Evolutionary conservation across 352 stramenopile genomes (phyloP), one percentile per base, ranked within the genome.

Genomic region (Pythium phragmiticola): DNA sequence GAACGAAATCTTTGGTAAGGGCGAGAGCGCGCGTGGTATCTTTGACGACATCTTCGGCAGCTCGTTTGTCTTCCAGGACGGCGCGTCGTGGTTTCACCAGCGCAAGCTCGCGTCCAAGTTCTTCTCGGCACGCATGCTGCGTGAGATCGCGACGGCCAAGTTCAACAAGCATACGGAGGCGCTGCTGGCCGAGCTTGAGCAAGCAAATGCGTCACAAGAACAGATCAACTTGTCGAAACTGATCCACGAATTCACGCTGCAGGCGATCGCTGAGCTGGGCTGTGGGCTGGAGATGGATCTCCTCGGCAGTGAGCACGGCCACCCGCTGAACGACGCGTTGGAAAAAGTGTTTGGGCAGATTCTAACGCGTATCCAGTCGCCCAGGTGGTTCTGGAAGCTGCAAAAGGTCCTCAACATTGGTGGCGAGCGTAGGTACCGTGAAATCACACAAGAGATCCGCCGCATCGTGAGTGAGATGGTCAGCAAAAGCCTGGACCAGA

Each of bases 261-360:
- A 76, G 53, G 42, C 60, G 17, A 68, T 76, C 39, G 45, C 69
- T 13, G 63, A 76, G 19, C 57, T 76, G 19, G 69, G 57, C 17
- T 73, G 70, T 53, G 69, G 64, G 2, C n/a, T 70, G 12, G 11
- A 60, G 33, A 70, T 70, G 52, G 23, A 70, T 16, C 12, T 54
- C 2, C 45, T 70, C 42, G 57, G 52, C 21, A 19, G 28, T n/a
- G 16, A 21, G 7, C 30, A 66, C 5, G 47, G 33, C 36, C 64
- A 70, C 23, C 49, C 57, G 7, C 36, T 70, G 30, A 28, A 66
- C 34, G 36, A 37, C 34, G 57, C 45, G 16, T 23, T 70, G 13
- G 46, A 39, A 3, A n/a, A 48, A 5, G 51, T 34, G 7, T 43
- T 57, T 9, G 33, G 33, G 9, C 50, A 63, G 41, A 53, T 70